Evolutionary conservation across 345 rosid genomes (phyloP).

Genomic region (Pistacia vera): DNA sequence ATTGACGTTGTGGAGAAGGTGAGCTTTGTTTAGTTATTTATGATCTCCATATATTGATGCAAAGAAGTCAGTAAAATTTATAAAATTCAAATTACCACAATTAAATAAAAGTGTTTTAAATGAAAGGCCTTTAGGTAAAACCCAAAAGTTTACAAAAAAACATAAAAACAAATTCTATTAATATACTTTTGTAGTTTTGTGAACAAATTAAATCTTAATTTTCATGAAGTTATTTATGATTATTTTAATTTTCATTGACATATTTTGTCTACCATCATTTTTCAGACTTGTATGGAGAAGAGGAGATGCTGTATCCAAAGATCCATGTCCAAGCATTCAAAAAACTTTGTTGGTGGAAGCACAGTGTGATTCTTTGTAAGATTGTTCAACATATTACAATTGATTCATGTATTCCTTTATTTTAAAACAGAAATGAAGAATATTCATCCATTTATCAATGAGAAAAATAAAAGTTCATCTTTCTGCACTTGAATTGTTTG

Average conservation of each 20-base stretch:
- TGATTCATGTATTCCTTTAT: not conserved
- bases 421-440: too few relatives aligned
- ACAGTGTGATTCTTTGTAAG: not conserved
- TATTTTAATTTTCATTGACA: too few relatives aligned
- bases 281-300: constrained; percentile 15
- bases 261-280: not conserved
- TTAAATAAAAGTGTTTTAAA: too few relatives aligned
- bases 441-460: not conserved
- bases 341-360: constrained; percentile 12
- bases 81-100: too few relatives aligned
- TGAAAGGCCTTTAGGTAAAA: too few relatives aligned
- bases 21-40: not conserved
- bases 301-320: not conserved
- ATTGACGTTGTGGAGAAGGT: constrained; percentile 5
- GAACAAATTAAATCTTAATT: too few relatives aligned
- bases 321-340: constrained; percentile 8
- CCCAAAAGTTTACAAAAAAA: too few relatives aligned
- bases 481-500: not conserved
- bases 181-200: too few relatives aligned
- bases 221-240: too few relatives aligned
- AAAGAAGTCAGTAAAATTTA: too few relatives aligned
- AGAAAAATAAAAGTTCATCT: not conserved
- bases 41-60: not conserved
- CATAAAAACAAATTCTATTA: too few relatives aligned
- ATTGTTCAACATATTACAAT: too few relatives aligned